Evolutionary conservation across 2,329 filamentous ascomycete genomes (phyloP).

Genomic region (Alternaria incomplexa): DNA sequence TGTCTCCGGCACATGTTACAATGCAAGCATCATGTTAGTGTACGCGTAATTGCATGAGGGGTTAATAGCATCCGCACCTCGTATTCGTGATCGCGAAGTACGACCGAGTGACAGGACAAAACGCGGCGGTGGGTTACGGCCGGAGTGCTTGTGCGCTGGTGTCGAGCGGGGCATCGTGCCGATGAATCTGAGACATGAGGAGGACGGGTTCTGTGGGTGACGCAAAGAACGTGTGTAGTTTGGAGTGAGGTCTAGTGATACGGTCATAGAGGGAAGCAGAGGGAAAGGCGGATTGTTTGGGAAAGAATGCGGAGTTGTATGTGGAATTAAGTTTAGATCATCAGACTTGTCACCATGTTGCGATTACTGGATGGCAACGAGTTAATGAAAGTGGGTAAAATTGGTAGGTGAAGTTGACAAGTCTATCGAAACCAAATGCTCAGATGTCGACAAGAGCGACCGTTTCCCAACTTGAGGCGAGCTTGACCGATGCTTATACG

Average conservation of each 20-base stretch:
- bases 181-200: background rate
- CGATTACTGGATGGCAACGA: background rate
- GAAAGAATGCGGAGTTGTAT: background rate
- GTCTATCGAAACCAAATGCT: background rate
- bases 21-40: background rate
- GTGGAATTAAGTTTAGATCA: background rate
- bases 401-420: background rate
- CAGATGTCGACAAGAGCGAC: background rate
- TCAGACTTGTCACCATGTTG: background rate
- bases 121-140: background rate
- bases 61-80: background rate
- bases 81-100: background rate
- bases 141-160: background rate
- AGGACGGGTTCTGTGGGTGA: background rate
- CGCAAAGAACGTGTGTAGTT: background rate
- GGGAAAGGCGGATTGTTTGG: background rate
- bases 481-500: background rate
- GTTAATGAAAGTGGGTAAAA: background rate
- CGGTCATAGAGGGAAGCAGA: background rate
- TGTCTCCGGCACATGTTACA: background rate
- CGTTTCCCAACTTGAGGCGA: background rate
- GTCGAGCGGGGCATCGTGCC: background rate
- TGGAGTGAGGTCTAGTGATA: background rate
- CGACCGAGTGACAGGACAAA: background rate
- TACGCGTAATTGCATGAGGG: background rate